Conservation (phyloP, 2,329 filamentous ascomycete genomes). For the Aspergillus pseudonomiae region DNA sequence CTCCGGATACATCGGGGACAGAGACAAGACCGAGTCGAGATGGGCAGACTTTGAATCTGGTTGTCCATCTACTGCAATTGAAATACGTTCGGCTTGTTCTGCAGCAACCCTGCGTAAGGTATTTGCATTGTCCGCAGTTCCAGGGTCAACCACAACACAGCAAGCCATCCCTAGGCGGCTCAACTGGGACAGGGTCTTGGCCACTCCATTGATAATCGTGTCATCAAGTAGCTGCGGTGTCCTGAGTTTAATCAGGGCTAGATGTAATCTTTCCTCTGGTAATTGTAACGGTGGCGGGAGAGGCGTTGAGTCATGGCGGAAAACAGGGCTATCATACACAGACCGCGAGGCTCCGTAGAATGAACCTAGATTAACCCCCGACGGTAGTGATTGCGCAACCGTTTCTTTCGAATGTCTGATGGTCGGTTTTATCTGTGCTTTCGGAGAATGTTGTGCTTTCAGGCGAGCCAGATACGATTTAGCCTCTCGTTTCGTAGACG, state of each 20-base stretch:
- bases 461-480: slow-evolving; percentile 91
- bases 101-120: slow-evolving; percentile 52
- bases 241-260: slow-evolving; percentile 84
- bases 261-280: slow-evolving; percentile 63
- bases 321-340: slow-evolving; percentile 62
- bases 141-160: slow-evolving; percentile 77
- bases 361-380: slow-evolving; percentile 63
- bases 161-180: slow-evolving; percentile 78
- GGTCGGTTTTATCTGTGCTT: slow-evolving; percentile 37
- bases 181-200: slow-evolving; percentile 81
- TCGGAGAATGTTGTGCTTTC: slow-evolving; percentile 49
- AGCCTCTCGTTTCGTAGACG: slow-evolving; percentile 89
- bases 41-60: slow-evolving; percentile 69
- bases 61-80: slow-evolving; percentile 72
- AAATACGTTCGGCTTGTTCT: slow-evolving; percentile 72
- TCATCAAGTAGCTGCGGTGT: slow-evolving; percentile 72
- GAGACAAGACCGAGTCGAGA: slow-evolving; percentile 61
- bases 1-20: slow-evolving; percentile 36
- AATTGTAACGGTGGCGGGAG: slow-evolving; percentile 40
- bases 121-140: slow-evolving; percentile 47
- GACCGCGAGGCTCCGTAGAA: slow-evolving; percentile 63
- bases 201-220: slow-evolving; percentile 71
- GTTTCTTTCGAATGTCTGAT: slow-evolving; percentile 27
- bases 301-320: slow-evolving; percentile 56
- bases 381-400: slow-evolving; percentile 26